Evolutionary conservation across 202 grass and related monocot species (phyloP).

Genomic region (Musa balbisiana): DNA sequence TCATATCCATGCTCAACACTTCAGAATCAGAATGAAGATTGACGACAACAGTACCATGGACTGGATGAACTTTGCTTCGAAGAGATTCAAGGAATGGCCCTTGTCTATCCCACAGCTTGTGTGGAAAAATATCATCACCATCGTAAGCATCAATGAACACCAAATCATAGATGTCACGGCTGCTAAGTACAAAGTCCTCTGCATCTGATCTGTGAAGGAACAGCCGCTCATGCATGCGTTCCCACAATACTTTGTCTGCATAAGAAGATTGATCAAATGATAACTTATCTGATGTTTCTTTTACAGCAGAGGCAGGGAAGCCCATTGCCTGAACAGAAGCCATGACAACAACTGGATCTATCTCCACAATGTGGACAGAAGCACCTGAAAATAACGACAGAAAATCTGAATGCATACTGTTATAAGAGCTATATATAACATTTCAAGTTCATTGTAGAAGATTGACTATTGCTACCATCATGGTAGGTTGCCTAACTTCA

Average conservation of each 20-base stretch:
- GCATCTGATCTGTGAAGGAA: slow-evolving; percentile 58
- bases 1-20: background rate
- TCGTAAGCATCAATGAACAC: slow-evolving; percentile 88
- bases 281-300: slow-evolving; percentile 27
- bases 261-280: slow-evolving; percentile 17
- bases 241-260: slow-evolving; percentile 47
- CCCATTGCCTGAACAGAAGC: slow-evolving; percentile 84
- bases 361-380: slow-evolving; percentile 67
- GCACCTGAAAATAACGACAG: slow-evolving; percentile 48
- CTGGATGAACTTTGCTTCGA: slow-evolving; percentile 47
- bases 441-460: background rate
- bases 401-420: background rate
- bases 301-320: slow-evolving; percentile 38
- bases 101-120: slow-evolving; percentile 65
- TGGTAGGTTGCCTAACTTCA: too few relatives aligned
- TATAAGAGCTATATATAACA: too few relatives aligned
- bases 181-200: slow-evolving; percentile 41
- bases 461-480: background rate
- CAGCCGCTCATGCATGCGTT: slow-evolving; percentile 40
- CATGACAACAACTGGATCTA: slow-evolving; percentile 68
- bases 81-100: slow-evolving; percentile 61
- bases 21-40: slow-evolving; percentile 80
- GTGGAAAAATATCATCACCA: slow-evolving; percentile 72
- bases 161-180: slow-evolving; percentile 49
- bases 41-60: slow-evolving; percentile 73